Evolutionary conservation across 225 moss, liverwort and hornwort species (phyloP).

Genomic region (Climacium dendroides): DNA sequence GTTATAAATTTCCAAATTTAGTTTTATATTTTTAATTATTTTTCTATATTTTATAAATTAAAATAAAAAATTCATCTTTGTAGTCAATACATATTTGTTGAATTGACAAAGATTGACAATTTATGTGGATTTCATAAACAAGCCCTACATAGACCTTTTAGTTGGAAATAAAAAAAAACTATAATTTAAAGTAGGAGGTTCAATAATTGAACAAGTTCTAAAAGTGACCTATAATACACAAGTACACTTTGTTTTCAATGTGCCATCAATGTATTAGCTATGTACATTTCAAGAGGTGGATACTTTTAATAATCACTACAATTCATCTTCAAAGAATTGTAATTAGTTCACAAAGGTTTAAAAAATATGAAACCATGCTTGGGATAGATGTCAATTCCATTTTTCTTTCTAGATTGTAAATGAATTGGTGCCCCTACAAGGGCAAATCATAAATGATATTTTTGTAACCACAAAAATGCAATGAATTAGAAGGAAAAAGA

Average conservation of each 20-base stretch:
- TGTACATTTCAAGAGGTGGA: background rate
- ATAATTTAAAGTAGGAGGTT: background rate
- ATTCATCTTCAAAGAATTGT: background rate
- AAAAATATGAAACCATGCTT: background rate
- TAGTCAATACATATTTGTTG: accelerated
- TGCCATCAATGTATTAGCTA: accelerated
- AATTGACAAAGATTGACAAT: background rate
- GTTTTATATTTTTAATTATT: no score
- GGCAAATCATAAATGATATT: no score
- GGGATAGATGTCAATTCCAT: background rate
- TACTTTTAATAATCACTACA: accelerated
- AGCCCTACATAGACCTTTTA: background rate
- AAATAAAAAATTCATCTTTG: background rate
- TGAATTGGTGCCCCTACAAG: no score
- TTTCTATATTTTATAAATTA: background rate
- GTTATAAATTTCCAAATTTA: background rate
- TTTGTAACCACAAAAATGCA: no score
- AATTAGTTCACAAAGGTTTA: background rate
- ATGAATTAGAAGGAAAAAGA: no score
- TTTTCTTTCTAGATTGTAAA: background rate
- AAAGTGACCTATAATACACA: accelerated
- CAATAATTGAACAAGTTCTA: background rate
- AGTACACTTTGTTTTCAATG: background rate
- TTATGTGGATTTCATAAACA: background rate
- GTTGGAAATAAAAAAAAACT: background rate